These are phyloP conservation scores for Elaeis oleifera DNA, from an alignment of 202 grass and related monocot species.

Conservation along the genomic window DNA sequence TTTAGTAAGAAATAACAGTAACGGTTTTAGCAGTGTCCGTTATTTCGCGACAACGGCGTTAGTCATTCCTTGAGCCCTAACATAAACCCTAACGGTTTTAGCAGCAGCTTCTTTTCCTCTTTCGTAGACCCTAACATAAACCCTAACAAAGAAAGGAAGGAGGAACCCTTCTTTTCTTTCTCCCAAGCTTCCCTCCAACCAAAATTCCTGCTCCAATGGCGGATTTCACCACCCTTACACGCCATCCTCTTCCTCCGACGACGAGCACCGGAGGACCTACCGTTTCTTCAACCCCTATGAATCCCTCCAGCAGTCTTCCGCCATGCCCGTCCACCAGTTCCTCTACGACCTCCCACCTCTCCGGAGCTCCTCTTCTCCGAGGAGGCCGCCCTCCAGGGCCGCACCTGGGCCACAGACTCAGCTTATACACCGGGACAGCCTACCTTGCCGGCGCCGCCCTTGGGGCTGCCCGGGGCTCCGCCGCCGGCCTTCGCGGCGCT, in stretches of 20 bases:
- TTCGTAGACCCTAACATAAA: too few relatives aligned
- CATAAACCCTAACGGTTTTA: too few relatives aligned
- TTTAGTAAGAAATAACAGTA: too few relatives aligned
- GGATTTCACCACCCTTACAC: neutral
- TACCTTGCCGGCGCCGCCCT: constrained; percentile 30
- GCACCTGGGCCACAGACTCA: constrained; percentile 32
- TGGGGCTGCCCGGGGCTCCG: constrained; percentile 21
- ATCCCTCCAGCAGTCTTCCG: constrained; percentile 14
- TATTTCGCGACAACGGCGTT: too few relatives aligned
- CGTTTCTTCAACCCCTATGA: constrained; percentile 32
- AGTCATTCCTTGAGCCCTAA: too few relatives aligned
- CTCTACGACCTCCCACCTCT: constrained; percentile 58
- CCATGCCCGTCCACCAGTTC: constrained; percentile 14
- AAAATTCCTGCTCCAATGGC: neutral
- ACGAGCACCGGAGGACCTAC: neutral
- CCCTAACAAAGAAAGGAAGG: too few relatives aligned
- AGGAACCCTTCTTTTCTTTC: too few relatives aligned
- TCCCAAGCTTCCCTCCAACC: too few relatives aligned
- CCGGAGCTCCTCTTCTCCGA: constrained; percentile 52
- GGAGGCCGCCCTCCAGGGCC: constrained; percentile 16
- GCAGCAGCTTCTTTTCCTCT: too few relatives aligned
- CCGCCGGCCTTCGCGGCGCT: constrained; percentile 20
- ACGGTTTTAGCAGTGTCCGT: too few relatives aligned
- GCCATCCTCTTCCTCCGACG: neutral
- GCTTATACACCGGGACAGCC: constrained; percentile 23